Evolutionary conservation across 106 monocot genomes (phyloP).

Genomic region (Acorus calamus): DNA sequence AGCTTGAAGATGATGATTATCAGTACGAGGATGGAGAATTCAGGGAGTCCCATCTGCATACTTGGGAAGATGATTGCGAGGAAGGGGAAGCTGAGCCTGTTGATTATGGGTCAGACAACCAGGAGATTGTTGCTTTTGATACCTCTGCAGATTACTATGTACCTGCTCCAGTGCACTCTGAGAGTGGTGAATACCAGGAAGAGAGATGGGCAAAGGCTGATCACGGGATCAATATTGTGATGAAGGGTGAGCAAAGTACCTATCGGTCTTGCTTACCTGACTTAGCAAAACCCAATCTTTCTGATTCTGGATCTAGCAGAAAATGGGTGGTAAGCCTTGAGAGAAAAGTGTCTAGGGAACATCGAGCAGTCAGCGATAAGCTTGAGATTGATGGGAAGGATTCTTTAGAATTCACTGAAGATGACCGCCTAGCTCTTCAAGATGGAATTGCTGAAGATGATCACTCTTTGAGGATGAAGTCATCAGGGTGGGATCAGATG

Average conservation of each 20-base stretch:
- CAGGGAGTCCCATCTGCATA: conserved; percentile 49
- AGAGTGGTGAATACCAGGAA: conserved; percentile 4
- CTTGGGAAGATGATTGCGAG: conserved; percentile 38
- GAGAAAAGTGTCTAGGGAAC: neutral
- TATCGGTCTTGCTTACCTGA: conserved; percentile 4
- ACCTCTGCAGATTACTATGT: conserved; percentile 14
- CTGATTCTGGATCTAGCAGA: conserved; percentile 16
- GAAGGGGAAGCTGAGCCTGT: conserved; percentile 48
- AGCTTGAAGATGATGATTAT: conserved; percentile 63
- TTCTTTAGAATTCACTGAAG: neutral
- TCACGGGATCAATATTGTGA: conserved; percentile 1
- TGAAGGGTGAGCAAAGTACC: conserved; percentile 3
- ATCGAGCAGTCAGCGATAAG: conserved; percentile 5
- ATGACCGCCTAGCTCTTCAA: neutral
- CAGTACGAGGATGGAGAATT: conserved; percentile 97
- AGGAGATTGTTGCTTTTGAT: conserved; percentile 24
- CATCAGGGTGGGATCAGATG: conserved; percentile 69
- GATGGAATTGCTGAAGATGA: conserved; percentile 11
- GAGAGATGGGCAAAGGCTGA: conserved; percentile 2
- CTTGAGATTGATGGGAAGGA: conserved; percentile 2
- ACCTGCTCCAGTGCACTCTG: conserved; percentile 9
- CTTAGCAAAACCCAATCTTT: conserved; percentile 5
- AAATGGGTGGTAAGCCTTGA: neutral
- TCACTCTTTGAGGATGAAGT: conserved; percentile 28
- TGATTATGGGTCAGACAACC: conserved; percentile 51